phyloP scores from a whole-genome alignment of 2,329 filamentous ascomycete species.

The Aspergillus vadensis region DNA sequence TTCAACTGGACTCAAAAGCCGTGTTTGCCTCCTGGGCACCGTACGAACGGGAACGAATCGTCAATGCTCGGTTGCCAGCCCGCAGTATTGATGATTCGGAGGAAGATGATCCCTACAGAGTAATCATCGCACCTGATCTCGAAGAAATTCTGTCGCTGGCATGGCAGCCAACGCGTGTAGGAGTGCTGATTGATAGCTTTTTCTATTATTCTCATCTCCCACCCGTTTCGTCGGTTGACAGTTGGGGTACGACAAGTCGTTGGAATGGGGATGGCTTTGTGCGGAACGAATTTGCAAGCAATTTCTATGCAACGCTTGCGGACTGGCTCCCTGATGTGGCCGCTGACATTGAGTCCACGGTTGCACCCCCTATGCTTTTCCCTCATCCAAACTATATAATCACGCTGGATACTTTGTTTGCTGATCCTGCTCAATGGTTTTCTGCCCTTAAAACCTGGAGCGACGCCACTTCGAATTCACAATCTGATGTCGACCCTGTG shows the following conservation, averaged over 20 bases:
- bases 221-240: slow-evolving; percentile 41
- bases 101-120: slow-evolving; percentile 79
- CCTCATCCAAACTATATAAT: slow-evolving; percentile 41
- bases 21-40: slow-evolving; percentile 50
- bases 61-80: slow-evolving; percentile 63
- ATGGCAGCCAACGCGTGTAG: slow-evolving; percentile 34
- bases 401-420: slow-evolving; percentile 59
- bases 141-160: slow-evolving; percentile 58
- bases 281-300: slow-evolving; percentile 42
- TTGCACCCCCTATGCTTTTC: slow-evolving; percentile 36
- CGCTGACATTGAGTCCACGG: slow-evolving; percentile 11
- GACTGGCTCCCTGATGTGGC: slow-evolving; percentile 28
- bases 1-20: slow-evolving; percentile 26
- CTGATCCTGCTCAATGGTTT: slow-evolving; percentile 52
- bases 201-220: slow-evolving; percentile 69
- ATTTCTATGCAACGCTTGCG: slow-evolving; percentile 24
- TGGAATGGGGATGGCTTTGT: slow-evolving; percentile 60
- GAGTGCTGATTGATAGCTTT: slow-evolving; percentile 68
- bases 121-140: slow-evolving; percentile 79
- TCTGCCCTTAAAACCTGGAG: slow-evolving; percentile 39
- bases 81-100: slow-evolving; percentile 72
- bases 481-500: slow-evolving; percentile 41
- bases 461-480: slow-evolving; percentile 24
- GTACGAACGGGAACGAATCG: slow-evolving; percentile 57
- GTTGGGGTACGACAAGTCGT: slow-evolving; percentile 30